Evolutionary conservation across 1,284 basidiomycete species (phyloP), one percentile per base, ranked within the genome.

Genomic region (Cutaneotrichosporon dermatis): DNA sequence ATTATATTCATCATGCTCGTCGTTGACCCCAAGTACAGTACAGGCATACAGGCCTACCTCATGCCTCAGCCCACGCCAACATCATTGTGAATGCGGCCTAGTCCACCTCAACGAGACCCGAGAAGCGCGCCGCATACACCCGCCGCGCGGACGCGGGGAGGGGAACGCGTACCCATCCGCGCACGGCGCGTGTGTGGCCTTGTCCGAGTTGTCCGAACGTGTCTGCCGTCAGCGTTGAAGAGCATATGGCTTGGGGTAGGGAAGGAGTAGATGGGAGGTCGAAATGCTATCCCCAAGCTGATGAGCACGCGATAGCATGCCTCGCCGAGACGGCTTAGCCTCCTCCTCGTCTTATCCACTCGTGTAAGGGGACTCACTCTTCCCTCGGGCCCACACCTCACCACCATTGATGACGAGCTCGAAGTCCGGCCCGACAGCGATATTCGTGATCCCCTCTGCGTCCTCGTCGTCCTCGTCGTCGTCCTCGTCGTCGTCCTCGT

Each of bases 131-230:
- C 15, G 42, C 52, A 4, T 11, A 54, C 33, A 54, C 52, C 7
- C 42, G 41, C 52, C 13, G 6, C 13, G 41, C 52, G 8, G 33
- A 33, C 35, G 3, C 48, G 13, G 25, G 15, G 9, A 54, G 34
- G 13, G 41, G 9, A 7, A 54, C 52, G 34, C 52, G 52, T 9
- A 44, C 42, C 52, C 52, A 54, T 11, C 42, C 34, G 4, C 42
- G 25, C 33, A 44, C 33, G 7, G 33, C 11, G 41, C 52, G 52
- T 15, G 41, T 25, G 34, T 43, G 52, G 25, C 34, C 42, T 34
- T 41, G 37, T 6, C 52, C 52, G 7, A 54, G 52, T 42, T 54
- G 52, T 8, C 52, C 41, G 33, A 54, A 54, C 9, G 42, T 25
- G 34, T 54, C 52, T 54, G 42, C 9, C 15, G 52, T 54, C 34